phyloP scores from a whole-genome alignment of 1,284 basidiomycete species.

The Heliocybe sulcata region DNA sequence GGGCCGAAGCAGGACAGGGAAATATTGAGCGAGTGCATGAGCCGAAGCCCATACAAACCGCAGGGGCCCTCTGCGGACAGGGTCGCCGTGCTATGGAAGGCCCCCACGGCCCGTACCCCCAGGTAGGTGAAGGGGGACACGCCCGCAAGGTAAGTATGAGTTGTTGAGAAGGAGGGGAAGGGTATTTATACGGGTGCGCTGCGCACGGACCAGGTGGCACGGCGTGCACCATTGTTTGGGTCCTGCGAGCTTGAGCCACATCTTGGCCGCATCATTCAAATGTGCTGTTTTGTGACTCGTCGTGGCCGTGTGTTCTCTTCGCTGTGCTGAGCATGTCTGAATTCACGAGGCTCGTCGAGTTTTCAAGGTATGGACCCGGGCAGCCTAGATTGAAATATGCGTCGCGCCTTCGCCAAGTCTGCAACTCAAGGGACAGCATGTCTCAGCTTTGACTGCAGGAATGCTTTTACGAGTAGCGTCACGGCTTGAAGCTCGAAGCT shows the following conservation, averaged over 20 bases:
- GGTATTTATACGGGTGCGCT: neutral
- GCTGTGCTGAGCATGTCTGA: no score
- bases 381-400: no score
- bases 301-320: no score
- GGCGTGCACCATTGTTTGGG: neutral
- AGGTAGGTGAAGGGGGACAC: constrained; percentile 5
- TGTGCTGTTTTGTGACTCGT: neutral
- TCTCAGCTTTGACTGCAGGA: no score
- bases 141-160: constrained; percentile 5
- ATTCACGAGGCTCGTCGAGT: no score
- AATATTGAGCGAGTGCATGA: constrained; percentile 36
- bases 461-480: no score
- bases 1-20: constrained; percentile 6
- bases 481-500: no score
- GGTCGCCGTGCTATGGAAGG: constrained; percentile 26
- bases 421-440: no score
- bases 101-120: constrained; percentile 15
- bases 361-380: no score
- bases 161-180: neutral
- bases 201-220: constrained; percentile 3
- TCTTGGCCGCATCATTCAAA: no score
- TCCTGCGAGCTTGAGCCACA: neutral
- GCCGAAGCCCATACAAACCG: constrained; percentile 61
- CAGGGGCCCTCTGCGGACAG: constrained; percentile 37
- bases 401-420: no score